Conservation (phyloP, 1,284 basidiomycete genomes). For the Boletus putidus region DNA sequence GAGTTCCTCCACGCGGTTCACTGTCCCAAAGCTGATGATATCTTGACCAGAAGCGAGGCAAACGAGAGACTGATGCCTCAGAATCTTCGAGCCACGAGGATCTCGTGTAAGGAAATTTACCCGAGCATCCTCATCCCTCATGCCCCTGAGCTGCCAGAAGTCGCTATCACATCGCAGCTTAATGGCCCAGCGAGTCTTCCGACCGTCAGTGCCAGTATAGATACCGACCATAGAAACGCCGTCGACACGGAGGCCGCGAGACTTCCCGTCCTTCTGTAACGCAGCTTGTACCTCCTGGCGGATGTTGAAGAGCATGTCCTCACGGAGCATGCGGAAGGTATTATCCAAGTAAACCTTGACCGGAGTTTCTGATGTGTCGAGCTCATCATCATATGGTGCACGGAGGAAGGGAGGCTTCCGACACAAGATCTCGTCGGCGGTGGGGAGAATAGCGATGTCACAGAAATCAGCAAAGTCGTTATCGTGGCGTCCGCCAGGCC, state of each 20-base stretch:
- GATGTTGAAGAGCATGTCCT: conserved; percentile 66
- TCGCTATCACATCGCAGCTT: conserved; percentile 45
- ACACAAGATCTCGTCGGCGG: conserved; percentile 55
- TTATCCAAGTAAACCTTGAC: conserved; percentile 56
- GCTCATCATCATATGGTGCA: conserved; percentile 42
- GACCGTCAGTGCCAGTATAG: conserved; percentile 38
- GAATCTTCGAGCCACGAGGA: conserved; percentile 38
- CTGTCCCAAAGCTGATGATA: conserved; percentile 52
- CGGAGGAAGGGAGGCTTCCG: conserved; percentile 31
- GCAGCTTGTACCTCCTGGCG: conserved; percentile 54
- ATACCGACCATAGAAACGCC: conserved; percentile 43
- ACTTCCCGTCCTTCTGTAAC: conserved; percentile 43
- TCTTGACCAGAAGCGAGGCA: conserved; percentile 51
- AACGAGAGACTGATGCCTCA: conserved; percentile 53
- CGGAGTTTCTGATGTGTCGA: conserved; percentile 38
- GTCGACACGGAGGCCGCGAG: conserved; percentile 44
- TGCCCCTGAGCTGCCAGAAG: conserved; percentile 42
- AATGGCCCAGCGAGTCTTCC: conserved; percentile 50
- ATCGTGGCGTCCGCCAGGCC: conserved; percentile 62
- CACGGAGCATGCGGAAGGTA: conserved; percentile 61
- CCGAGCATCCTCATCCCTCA: conserved; percentile 29
- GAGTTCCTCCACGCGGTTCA: conserved; percentile 55
- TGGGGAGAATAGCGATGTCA: conserved; percentile 59
- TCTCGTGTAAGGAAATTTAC: conserved; percentile 42
- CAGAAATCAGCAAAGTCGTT: conserved; percentile 61